Base-by-base conservation (phyloP, 2,329 filamentous ascomycete genomes). In the Epichloe gansuensis region DNA sequence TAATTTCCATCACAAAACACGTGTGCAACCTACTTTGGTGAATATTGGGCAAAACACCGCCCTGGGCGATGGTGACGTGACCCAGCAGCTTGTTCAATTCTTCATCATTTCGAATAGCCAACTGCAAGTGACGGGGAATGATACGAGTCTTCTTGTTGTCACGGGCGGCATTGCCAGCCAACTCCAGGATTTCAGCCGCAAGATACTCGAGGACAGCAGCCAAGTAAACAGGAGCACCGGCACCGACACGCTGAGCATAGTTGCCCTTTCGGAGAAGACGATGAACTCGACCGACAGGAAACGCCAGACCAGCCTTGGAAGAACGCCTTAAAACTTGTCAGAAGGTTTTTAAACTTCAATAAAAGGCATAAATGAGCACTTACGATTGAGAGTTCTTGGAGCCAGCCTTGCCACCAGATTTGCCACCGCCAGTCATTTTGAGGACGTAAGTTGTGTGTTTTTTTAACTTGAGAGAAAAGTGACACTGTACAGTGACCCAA, bases 131-230 rank as follows among this genome's bases (percentile, higher is more conserved):
- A 74, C 93, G 89, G 60, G 93, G 93, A 56, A 97, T 98, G 77
- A 98, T 98, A 86, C 93, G 90, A 60, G 91, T 98, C 87, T 97
- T 97, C 88, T 98, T 98, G 85, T 97, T 96, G 78, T 98, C 93
- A 65, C 93, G 91, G 59, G 93, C 93, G 66, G 93, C 93, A 74
- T 98, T 98, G 65, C 93, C 93, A 71, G 93, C 93, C 76, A 98
- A 77, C 77, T 98, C 93, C 67, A 98, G 89, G 64, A 98, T 96
- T 79, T 98, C 93, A 61, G 93, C 93, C 63, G 93, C 91, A 55
- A 98, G 86, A 71, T 98, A 98, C 77, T 98, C 93, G 48, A 98
- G 89, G 52, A 98, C 93, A 52, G 91, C 91, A 60, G 91, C 91
- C 59, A 97, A 86, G 73, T 97, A 97, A 67, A 97, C 91, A 59